Conservation (phyloP, 2,329 filamentous ascomycete species). For the Geoglossum cookeanum region DNA sequence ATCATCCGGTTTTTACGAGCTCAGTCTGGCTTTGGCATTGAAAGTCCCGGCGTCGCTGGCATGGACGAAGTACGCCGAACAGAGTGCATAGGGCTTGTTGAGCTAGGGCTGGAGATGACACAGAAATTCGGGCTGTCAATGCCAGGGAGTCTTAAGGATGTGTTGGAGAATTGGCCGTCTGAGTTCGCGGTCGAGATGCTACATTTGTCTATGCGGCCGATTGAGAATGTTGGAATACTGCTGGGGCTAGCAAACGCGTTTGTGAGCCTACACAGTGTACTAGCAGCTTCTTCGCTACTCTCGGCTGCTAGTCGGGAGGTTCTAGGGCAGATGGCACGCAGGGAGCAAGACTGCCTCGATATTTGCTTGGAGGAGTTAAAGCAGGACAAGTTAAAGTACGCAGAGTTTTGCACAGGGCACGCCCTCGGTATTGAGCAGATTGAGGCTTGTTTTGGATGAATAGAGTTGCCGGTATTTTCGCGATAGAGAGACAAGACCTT, state of each 20-base stretch:
- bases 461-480: not conserved
- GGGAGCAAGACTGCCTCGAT: slow-evolving; percentile 4
- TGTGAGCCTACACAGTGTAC: slow-evolving; percentile 13
- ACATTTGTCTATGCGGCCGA: slow-evolving; percentile 11
- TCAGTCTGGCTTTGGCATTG: slow-evolving; percentile 21
- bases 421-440: slow-evolving; percentile 3
- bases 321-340: slow-evolving; percentile 2
- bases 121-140: slow-evolving; percentile 6
- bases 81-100: slow-evolving; percentile 16
- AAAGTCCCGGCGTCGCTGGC: slow-evolving; percentile 19
- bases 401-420: slow-evolving; percentile 4
- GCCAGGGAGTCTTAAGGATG: slow-evolving; percentile 14
- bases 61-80: slow-evolving; percentile 21
- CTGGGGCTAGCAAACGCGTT: slow-evolving; percentile 19
- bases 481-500: too few species aligned
- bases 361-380: slow-evolving; percentile 5
- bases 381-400: not conserved
- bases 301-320: slow-evolving; percentile 1
- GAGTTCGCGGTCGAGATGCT: slow-evolving; percentile 14
- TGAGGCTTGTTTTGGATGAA: slow-evolving; percentile 1
- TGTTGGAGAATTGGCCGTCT: slow-evolving; percentile 10
- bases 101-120: slow-evolving; percentile 18
- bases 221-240: slow-evolving; percentile 13
- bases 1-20: slow-evolving; percentile 22
- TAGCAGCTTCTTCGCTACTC: slow-evolving; percentile 4